These are phyloP conservation scores for Eragrostis tef DNA, from an alignment of 202 grass and related monocot genomes.

Conservation along the genomic window DNA sequence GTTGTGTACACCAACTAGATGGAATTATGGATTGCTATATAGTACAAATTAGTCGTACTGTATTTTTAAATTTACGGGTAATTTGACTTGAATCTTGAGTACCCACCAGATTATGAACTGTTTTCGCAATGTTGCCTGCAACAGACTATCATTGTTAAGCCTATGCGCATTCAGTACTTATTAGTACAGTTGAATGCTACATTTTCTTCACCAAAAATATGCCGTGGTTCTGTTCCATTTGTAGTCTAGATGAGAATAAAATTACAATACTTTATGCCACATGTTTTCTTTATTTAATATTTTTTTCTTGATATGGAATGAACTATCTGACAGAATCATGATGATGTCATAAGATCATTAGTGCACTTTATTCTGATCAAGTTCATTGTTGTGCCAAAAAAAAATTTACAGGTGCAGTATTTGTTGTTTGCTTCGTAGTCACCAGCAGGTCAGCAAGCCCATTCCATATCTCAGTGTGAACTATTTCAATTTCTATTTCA, in stretches of 20 bases:
- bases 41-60: too few relatives aligned
- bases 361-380: slow-evolving; percentile 46
- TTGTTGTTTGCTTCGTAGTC: slow-evolving; percentile 80
- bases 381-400: slow-evolving; percentile 43
- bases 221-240: not conserved
- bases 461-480: slow-evolving; percentile 29
- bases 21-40: too few relatives aligned
- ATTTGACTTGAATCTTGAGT: not conserved
- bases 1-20: not conserved
- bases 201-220: slow-evolving; percentile 14
- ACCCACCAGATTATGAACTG: not conserved
- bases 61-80: too few relatives aligned
- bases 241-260: slow-evolving; percentile 1
- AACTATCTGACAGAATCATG: slow-evolving; percentile 25
- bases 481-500: slow-evolving; percentile 38
- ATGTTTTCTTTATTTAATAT: not conserved
- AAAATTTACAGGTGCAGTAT: slow-evolving; percentile 70
- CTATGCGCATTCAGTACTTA: not conserved
- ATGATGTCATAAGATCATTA: slow-evolving; percentile 15
- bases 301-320: slow-evolving; percentile 17
- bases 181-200: not conserved
- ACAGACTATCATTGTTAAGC: not conserved
- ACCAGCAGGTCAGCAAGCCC: slow-evolving; percentile 68
- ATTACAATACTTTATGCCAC: not conserved
- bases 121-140: not conserved